Conservation (phyloP, 257 asterid genomes). For the Capsicum chinense region DNA sequence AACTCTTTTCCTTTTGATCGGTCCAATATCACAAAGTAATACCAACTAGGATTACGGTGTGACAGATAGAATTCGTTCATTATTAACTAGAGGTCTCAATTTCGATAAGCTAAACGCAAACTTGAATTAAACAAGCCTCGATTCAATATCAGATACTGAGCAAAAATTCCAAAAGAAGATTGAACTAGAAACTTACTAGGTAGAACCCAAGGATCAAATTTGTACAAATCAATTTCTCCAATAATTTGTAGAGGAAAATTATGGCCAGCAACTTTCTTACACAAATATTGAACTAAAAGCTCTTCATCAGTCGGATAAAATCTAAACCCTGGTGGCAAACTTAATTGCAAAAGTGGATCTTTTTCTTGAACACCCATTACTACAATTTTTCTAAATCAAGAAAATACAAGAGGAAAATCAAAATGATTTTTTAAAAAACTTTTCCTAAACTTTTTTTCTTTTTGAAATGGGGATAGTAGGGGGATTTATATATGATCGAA, state of each 20-base stretch:
- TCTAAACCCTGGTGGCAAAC: conserved; percentile 87
- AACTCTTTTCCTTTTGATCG: too few relatives aligned
- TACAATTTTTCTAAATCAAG: too few relatives aligned
- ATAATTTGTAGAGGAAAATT: conserved; percentile 61
- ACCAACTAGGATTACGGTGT: too few relatives aligned
- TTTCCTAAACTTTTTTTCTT: not conserved
- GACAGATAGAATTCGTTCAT: too few relatives aligned
- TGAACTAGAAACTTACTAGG: conserved; percentile 53
- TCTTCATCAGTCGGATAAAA: conserved; percentile 91
- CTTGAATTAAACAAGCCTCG: rapidly evolving
- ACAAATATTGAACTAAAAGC: conserved; percentile 76
- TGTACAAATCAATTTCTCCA: conserved; percentile 79
- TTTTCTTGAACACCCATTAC: conserved; percentile 67
- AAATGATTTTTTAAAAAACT: not conserved
- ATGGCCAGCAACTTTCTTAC: conserved; percentile 74
- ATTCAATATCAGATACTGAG: not conserved
- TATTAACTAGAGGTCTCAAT: too few relatives aligned
- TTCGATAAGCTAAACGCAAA: too few relatives aligned
- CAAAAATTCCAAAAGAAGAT: not conserved
- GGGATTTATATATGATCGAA: conserved; percentile 49
- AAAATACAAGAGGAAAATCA: not conserved
- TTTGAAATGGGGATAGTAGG: not conserved
- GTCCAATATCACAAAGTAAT: too few relatives aligned
- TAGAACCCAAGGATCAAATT: conserved; percentile 82
- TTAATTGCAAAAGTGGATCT: conserved; percentile 79